Conservation (phyloP, 306 rosid genomes). For the Citrullus mucosospermus region DNA sequence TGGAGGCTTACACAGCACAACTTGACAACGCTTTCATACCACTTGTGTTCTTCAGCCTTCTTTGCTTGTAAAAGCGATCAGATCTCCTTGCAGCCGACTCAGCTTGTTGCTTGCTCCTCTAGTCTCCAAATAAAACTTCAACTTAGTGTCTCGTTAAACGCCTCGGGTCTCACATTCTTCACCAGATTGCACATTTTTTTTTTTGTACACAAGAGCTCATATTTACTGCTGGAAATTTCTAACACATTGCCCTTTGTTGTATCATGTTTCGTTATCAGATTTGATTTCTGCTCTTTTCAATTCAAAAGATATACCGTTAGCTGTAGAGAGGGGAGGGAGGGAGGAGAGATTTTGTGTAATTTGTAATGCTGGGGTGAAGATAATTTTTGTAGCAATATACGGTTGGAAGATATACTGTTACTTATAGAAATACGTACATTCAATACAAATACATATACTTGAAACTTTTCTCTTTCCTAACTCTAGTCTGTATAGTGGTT, state of each 20-base stretch:
- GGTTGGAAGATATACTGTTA: background rate
- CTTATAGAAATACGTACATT: background rate
- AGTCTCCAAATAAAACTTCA: constrained; percentile 8
- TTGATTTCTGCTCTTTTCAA: background rate
- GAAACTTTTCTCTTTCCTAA: background rate
- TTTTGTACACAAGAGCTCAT: constrained; percentile 1
- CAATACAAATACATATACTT: background rate
- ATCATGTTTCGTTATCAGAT: constrained; percentile 1
- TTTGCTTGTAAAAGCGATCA: constrained; percentile 43
- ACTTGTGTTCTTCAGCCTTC: constrained; percentile 80
- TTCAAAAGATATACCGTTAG: background rate
- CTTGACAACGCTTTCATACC: constrained; percentile 97
- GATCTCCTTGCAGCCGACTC: background rate
- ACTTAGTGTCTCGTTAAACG: background rate
- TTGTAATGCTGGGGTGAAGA: background rate
- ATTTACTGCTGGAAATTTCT: constrained; percentile 11
- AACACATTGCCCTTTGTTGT: background rate
- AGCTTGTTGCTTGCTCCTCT: constrained; percentile 6
- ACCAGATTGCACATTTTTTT: background rate
- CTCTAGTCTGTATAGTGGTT: background rate
- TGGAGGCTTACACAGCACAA: constrained; percentile 96
- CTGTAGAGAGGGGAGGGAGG: background rate
- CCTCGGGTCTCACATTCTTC: background rate
- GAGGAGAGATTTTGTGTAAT: background rate
- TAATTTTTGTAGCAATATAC: background rate